Conservation (phyloP, 352 stramenopile species). For the Globisporangium recalcitrans region DNA sequence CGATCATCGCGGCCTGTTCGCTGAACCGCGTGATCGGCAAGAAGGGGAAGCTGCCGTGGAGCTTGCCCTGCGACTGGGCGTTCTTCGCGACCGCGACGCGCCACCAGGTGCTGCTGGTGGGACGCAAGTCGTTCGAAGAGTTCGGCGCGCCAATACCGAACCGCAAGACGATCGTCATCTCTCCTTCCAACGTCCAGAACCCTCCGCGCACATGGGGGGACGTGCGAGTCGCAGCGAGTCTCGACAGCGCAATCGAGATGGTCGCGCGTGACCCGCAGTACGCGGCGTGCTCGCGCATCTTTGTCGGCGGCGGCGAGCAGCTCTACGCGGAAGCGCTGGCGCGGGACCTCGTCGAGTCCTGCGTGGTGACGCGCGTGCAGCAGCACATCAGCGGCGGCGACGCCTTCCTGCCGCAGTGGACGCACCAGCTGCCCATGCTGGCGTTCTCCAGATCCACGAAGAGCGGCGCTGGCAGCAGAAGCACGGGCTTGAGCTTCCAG, state of each 20-base stretch:
- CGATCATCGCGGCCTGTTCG: slow-evolving; percentile 65
- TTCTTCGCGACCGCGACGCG: slow-evolving; percentile 58
- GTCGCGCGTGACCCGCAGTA: slow-evolving; percentile 31
- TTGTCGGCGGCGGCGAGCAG: slow-evolving; percentile 54
- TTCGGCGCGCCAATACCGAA: slow-evolving; percentile 38
- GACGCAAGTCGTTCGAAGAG: slow-evolving; percentile 52
- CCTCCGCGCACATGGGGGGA: slow-evolving; percentile 15
- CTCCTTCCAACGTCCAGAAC: slow-evolving; percentile 13
- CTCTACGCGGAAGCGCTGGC: slow-evolving; percentile 58
- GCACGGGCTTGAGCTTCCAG: slow-evolving; percentile 13
- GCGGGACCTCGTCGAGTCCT: slow-evolving; percentile 37
- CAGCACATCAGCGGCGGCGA: slow-evolving; percentile 36
- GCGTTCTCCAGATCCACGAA: slow-evolving; percentile 17
- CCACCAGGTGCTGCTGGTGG: slow-evolving; percentile 57
- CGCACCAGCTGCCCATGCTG: slow-evolving; percentile 30
- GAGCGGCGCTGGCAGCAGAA: background rate
- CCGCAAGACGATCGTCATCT: slow-evolving; percentile 61
- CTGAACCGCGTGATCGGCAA: slow-evolving; percentile 64
- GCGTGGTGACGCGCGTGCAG: slow-evolving; percentile 63
- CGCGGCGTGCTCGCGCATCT: slow-evolving; percentile 34
- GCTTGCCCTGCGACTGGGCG: slow-evolving; percentile 56
- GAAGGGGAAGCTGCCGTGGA: slow-evolving; percentile 50
- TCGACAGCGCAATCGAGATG: slow-evolving; percentile 42
- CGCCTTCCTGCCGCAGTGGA: slow-evolving; percentile 57
- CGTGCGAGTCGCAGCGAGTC: slow-evolving; percentile 29